Base-by-base conservation (phyloP, 2,329 filamentous ascomycete genomes). In the Sporothrix globosa region DNA sequence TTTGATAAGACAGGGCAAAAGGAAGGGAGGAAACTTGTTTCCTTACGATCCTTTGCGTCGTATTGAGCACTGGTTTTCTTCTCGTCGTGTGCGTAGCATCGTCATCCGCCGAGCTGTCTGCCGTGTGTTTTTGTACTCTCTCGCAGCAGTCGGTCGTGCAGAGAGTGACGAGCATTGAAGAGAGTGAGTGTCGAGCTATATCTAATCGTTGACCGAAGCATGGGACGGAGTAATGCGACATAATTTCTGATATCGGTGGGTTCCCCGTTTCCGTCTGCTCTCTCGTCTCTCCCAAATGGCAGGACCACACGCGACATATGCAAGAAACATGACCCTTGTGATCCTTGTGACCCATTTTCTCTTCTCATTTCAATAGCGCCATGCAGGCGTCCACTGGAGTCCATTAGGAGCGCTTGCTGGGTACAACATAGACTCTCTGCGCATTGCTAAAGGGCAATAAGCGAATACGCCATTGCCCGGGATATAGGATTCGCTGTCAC, bases 301-400 rank as follows among this genome's bases (percentile, higher is more conserved):
- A 63, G 58, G 58, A 63, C 58, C 58, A 63, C 58, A 63, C 58
- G 41, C 58, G 58, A 61, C 58, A 44, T n/a, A 44, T 44, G 58
- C 41, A 44, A 61, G 24, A 30, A 2, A 27, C n/a, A n/a, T 4
- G 19, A 1, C 50, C n/a, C n/a, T 10, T 21, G 24, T 27, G 34
- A 34, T 9, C 34, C 34, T 17, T 17, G 41, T 44, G 11, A 9
- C 14, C 41, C 41, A 13, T 44, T 41, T 41, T 46, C 54, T 41
- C 19, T 46, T 27, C 21, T n/a, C 41, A 21, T 63, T 61, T 63
- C 39, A n/a, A 63, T 63, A 46, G 58, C 46, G 58, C 21, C 58
- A 63, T 46, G 58, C 58, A 63, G 39, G 58, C 41, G 39, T 10
- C 58, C 19, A 61, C 24, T 11, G 9, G 34, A 24, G 56, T 44